Evolutionary conservation across 371 early-diverging fungal genomes (phyloP), one percentile per base, ranked within the genome.

Genomic region (Mortierella sp.): DNA sequence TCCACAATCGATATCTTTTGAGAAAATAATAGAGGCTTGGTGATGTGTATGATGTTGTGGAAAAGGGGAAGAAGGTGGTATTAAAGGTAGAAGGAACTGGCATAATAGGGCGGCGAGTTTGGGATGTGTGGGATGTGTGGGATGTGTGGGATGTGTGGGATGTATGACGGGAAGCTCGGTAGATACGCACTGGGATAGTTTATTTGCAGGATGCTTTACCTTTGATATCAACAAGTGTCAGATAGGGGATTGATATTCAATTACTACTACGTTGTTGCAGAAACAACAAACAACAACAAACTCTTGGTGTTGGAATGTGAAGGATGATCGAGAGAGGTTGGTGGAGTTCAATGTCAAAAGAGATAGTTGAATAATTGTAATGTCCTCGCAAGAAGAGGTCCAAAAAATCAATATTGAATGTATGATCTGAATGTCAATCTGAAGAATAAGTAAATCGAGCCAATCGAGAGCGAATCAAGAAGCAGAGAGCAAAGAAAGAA

Each of bases 391-490:
- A 58, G 28, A 60, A 60, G 18, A 24, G 47, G 47, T 11, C 18
- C 0, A 47, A 47, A 18, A 49, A 26, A 26, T 26, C 11, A 55
- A 9, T 24, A 26, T 6, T 6, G 14, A 55, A 55, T 55, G 26
- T 28, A 8, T 55, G 11, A 26, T 55, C 55, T 55, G 55, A 28
- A 28, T 26, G 28, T 55, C 28, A 9, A 55, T 26, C 0, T 55
- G 26, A 55, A 24, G 55, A 28, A 55, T 8, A 24, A 16, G 43
- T 43, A 43, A 43, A 43, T 43, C 43, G 49, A 2, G 49, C 6
- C 3, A 49, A 20, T 20, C 49, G 55, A 55, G 55, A 55, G 55
- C 28, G 16, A 55, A 26, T 55, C 55, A 55, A 55, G 55, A 55
- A 51, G 55, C 8, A 55, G 28, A 55, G 28, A 55, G 28, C 26